Base-by-base conservation (phyloP, 176 grass and related monocot genomes). In the Puccinellia tenuiflora region DNA sequence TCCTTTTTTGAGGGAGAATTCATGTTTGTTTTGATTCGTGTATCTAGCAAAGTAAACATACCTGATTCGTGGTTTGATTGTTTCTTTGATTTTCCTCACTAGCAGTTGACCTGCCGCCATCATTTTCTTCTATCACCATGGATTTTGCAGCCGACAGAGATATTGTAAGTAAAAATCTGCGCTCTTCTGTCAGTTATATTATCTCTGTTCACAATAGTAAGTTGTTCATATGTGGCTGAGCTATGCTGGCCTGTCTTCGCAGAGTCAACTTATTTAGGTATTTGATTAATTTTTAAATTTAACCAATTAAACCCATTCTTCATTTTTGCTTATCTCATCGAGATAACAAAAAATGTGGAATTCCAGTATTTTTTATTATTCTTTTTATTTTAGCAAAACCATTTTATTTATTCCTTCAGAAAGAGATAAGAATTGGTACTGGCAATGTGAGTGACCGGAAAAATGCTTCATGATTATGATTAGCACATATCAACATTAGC, bases 91-190 rank as follows among this genome's bases (percentile, higher is more conserved):
- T 61, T 86, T 75, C 9, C 82, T 48, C 86, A 72, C 83, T 83
- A 24, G 61, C 87, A 95, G 92, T 92, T 79, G 90, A 92, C 75
- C 75, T 96, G 65, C 90, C 90, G 66, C 24, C 83, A 59, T 96
- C 88, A 78, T 96, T 96, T 87, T 96, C 93, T 79, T 92, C 93
- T 24, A 73, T 92, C 76, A 88, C 88, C 10, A 96, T 96, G 90
- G 76, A 83, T 78, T 96, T 96, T 61, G 72, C 78, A 42, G 60
- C 90, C 30, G 71, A 92, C 70, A 83, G 71, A n/a, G 88, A 89
- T 38, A 88, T 96, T 85, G 93, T 92, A 92, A 96, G 90, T 91
- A 15, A 37, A 73, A 78, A 48, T 34, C 56, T 65, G 31, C 33
- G 78, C 7, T 9, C 31, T 59, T 70, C 31, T 26, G 16, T 72